Evolutionary conservation across 176 grass and related monocot species (phyloP).

Genomic region (Chloris gayana): DNA sequence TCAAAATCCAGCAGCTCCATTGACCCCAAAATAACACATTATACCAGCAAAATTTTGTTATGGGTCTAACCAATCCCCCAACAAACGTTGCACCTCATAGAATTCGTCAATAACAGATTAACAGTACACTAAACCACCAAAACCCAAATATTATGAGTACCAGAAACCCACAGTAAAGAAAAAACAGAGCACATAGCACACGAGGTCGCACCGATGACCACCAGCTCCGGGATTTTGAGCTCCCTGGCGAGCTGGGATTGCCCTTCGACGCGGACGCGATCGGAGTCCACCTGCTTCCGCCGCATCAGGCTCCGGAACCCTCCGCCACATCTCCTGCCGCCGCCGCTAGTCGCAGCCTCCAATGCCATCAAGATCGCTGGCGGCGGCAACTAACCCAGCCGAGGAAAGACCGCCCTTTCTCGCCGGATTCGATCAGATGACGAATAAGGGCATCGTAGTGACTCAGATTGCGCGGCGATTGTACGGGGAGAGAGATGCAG

Average conservation of each 20-base stretch:
- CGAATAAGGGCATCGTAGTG: conserved; percentile 25
- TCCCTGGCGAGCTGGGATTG: conserved; percentile 79
- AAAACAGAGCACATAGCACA: neutral
- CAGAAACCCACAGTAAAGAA: neutral
- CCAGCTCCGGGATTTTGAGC: conserved; percentile 68
- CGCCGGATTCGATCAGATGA: conserved; percentile 32
- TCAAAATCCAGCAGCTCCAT: neutral
- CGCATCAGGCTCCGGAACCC: conserved; percentile 65
- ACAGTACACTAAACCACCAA: neutral
- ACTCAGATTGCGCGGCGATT: neutral
- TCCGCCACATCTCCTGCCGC: conserved; percentile 31
- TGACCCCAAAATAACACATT: neutral
- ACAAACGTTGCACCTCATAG: neutral
- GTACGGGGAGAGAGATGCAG: conserved; percentile 3
- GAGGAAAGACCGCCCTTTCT: neutral
- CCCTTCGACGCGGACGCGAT: conserved; percentile 55
- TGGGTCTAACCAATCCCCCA: neutral
- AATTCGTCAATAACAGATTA: neutral
- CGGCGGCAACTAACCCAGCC: neutral
- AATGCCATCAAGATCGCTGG: conserved; percentile 46
- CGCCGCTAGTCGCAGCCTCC: conserved; percentile 34
- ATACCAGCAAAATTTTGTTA: neutral
- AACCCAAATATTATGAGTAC: neutral
- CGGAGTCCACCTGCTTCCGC: conserved; percentile 93
- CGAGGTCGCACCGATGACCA: conserved; percentile 64